phyloP scores from a whole-genome alignment of 495 filamentous ascomycete genomes.

The Penicillium turbatum region DNA sequence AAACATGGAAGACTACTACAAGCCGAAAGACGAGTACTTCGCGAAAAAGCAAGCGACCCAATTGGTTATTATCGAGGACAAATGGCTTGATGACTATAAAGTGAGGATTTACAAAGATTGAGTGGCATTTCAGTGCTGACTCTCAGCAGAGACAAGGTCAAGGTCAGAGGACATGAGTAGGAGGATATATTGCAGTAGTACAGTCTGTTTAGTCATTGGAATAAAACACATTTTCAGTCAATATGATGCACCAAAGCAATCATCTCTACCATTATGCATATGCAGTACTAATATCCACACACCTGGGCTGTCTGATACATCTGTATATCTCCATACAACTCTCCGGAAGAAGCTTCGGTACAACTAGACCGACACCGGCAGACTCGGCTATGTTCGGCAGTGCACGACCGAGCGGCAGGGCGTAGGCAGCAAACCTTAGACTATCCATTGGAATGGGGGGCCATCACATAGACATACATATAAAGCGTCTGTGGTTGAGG shows the following conservation, averaged over 20 bases:
- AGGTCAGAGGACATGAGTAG: neutral
- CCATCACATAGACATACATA: neutral
- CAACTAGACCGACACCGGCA: no score
- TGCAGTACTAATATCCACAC: neutral
- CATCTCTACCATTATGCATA: neutral
- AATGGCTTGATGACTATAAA: neutral
- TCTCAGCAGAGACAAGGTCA: neutral
- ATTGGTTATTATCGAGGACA: neutral
- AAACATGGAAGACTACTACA: neutral
- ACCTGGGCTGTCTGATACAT: neutral
- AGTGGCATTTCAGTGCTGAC: neutral
- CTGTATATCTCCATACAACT: neutral
- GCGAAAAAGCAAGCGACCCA: neutral
- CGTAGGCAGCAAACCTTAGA: no score
- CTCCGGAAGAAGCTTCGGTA: neutral
- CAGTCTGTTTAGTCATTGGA: no score
- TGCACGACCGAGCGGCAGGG: neutral
- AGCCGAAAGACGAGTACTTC: neutral
- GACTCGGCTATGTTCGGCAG: neutral
- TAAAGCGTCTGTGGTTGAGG: neutral
- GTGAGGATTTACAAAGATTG: slow-evolving; percentile 1
- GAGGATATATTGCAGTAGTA: neutral
- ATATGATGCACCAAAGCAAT: neutral
- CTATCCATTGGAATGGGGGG: no score
- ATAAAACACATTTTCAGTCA: neutral